These are phyloP conservation scores for Fusarium burgessii DNA, from an alignment of 2,329 filamentous ascomycete genomes.

Conservation along the genomic window DNA sequence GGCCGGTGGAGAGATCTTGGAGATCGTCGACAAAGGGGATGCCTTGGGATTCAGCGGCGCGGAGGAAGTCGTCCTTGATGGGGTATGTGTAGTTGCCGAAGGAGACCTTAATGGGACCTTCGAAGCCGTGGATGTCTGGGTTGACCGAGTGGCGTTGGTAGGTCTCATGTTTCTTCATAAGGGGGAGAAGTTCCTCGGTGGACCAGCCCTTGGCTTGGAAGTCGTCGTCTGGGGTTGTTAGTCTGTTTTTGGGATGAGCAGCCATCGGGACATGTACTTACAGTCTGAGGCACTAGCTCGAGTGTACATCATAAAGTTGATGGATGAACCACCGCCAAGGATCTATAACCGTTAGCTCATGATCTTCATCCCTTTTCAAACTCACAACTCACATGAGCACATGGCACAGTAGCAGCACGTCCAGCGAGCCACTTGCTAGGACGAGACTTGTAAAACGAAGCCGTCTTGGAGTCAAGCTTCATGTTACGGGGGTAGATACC, in stretches of 20 bases:
- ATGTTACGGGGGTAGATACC: constrained; percentile 84
- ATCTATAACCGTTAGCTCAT: constrained; percentile 50
- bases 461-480: constrained; percentile 83
- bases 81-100: constrained; percentile 86
- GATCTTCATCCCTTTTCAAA: neutral
- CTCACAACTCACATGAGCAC: constrained; percentile 63
- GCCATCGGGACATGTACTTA: neutral
- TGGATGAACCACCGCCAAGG: constrained; percentile 77
- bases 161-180: constrained; percentile 86
- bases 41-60: constrained; percentile 77
- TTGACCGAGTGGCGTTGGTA: constrained; percentile 76
- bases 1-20: constrained; percentile 75
- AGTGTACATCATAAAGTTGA: constrained; percentile 77
- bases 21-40: constrained; percentile 81
- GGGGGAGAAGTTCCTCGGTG: constrained; percentile 78
- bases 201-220: constrained; percentile 85
- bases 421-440: constrained; percentile 79
- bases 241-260: neutral
- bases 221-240: constrained; percentile 63
- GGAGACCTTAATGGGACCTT: constrained; percentile 85
- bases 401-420: constrained; percentile 79
- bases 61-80: constrained; percentile 83
- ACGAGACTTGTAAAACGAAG: constrained; percentile 83
- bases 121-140: constrained; percentile 77
- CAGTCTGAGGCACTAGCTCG: constrained; percentile 46